These are phyloP conservation scores for Clathrospora elynae DNA, from an alignment of 2,329 filamentous ascomycete genomes.

Conservation along the genomic window DNA sequence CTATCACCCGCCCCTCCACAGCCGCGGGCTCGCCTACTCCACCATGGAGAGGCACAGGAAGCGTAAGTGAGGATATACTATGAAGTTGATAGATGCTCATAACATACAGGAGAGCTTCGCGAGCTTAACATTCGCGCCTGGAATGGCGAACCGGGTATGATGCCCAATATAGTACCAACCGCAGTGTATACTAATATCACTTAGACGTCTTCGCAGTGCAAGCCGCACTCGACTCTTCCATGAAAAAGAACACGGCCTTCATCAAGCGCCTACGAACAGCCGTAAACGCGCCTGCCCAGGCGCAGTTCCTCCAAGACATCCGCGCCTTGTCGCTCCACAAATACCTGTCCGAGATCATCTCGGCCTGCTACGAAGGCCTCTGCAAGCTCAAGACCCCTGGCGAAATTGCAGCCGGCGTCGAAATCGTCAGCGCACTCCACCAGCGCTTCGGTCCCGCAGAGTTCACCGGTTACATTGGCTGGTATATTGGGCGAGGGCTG, in stretches of 20 bases:
- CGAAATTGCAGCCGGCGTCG: constrained; percentile 90
- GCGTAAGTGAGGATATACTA: constrained; percentile 40
- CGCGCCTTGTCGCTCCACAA: constrained; percentile 90
- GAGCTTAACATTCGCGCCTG: constrained; percentile 85
- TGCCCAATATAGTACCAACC: constrained; percentile 16
- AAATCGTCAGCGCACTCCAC: constrained; percentile 93
- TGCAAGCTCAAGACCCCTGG: constrained; percentile 88
- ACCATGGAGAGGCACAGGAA: constrained; percentile 58
- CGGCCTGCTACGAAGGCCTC: constrained; percentile 91
- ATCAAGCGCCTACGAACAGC: constrained; percentile 94
- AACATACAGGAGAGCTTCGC: constrained; percentile 77
- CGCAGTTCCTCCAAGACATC: constrained; percentile 88
- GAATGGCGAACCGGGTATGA: constrained; percentile 81
- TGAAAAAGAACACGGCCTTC: constrained; percentile 98
- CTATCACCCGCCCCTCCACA: constrained; percentile 43
- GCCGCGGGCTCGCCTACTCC: constrained; percentile 36
- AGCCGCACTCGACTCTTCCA: constrained; percentile 84
- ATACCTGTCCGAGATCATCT: constrained; percentile 95
- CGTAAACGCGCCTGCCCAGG: constrained; percentile 76
- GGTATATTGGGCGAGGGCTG: constrained; percentile 89
- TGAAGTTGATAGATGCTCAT: constrained; percentile 25
- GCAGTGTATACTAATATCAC: constrained; percentile 25
- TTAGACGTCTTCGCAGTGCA: constrained; percentile 78
- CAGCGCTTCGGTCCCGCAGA: constrained; percentile 90
- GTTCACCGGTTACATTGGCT: constrained; percentile 89